These are phyloP conservation scores for Pisolithus tinctorius DNA, from an alignment of 768 basidiomycete species.

Conservation along the genomic window DNA sequence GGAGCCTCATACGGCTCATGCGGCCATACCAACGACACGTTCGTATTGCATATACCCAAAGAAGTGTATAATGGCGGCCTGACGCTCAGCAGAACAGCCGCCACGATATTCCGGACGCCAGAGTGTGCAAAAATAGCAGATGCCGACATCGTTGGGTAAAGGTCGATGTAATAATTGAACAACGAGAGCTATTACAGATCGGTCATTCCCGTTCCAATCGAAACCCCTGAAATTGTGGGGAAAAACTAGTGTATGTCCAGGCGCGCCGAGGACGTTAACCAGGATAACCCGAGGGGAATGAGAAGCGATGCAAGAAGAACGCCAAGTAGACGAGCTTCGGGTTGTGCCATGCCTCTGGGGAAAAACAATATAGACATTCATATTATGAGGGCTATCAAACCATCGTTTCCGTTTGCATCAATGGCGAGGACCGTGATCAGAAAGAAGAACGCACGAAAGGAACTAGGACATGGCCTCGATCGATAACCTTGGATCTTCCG, in stretches of 20 bases:
- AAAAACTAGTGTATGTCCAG: conserved; percentile 15
- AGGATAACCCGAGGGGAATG: conserved; percentile 19
- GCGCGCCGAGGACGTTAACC: conserved; percentile 17
- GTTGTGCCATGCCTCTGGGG: conserved; percentile 18
- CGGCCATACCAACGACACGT: not conserved
- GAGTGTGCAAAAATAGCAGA: conserved; percentile 22
- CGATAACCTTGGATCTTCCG: not conserved
- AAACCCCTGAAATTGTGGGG: conserved; percentile 18
- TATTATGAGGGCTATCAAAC: conserved; percentile 19
- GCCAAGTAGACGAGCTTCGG: conserved; percentile 18
- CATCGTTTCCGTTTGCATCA: conserved; percentile 24
- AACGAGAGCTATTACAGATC: conserved; percentile 10
- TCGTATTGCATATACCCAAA: not conserved
- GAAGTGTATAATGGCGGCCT: not conserved
- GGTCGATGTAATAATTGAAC: conserved; percentile 12
- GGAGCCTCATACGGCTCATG: conserved; percentile 1
- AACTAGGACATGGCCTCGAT: conserved; percentile 13
- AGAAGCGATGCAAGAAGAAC: conserved; percentile 13
- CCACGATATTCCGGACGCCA: conserved; percentile 12
- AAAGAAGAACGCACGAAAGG: conserved; percentile 9
- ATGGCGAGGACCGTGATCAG: conserved; percentile 19
- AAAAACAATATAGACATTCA: conserved; percentile 16
- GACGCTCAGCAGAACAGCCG: conserved; percentile 12
- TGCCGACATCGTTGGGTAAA: conserved; percentile 17
- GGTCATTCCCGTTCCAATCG: conserved; percentile 22